Evolutionary conservation across 306 rosid genomes (phyloP), one percentile per base, ranked within the genome.

Genomic region (Coriaria nepalensis): DNA sequence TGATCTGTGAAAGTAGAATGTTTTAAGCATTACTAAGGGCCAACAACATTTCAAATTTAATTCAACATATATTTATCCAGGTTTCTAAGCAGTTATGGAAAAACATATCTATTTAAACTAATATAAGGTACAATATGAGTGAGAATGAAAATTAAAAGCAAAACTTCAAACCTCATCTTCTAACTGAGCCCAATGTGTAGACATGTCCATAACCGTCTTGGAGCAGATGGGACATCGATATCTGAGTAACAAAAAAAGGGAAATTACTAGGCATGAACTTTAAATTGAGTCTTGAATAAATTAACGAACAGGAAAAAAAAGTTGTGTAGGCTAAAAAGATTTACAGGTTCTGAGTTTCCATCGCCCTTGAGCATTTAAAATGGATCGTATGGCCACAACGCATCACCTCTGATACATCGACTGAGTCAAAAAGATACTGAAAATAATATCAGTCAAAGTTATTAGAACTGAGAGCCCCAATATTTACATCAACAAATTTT

Each of bases 361-460:
- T 83, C 47, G 65, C 69, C 2, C 2, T n/a, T 35, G 32, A 77
- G 68, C 94, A 83, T 7, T 77, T 83, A 2, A 5, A 7, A 68
- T 83, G 94, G 75, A 80, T 80, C 12, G 94, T 68, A 74, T 83
- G 94, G 47, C 90, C 94, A 40, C 94, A 80, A n/a, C 13, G 45
- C 75, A 83, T 64, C 46, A 83, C 63, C 13, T 33, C 10, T 45
- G 79, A 60, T 56, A 58, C 52, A 72, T 77, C 60, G 35, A 65
- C 59, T 44, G 90, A 83, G 64, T 83, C 94, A 68, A 83, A 80
- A 37, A 80, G 86, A 65, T 79, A 83, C 86, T 77, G 60, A 59
- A 48, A 55, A 53, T 62, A 73, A 41, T 33, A 42, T 8, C 13
- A 55, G 6, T 48, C 52, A 44, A 40, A 40, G 40, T 13, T 35